Evolutionary conservation across 1,139 yeast genomes (phyloP), one percentile per base, ranked within the genome.

Genomic region (Candida neerlandica): DNA sequence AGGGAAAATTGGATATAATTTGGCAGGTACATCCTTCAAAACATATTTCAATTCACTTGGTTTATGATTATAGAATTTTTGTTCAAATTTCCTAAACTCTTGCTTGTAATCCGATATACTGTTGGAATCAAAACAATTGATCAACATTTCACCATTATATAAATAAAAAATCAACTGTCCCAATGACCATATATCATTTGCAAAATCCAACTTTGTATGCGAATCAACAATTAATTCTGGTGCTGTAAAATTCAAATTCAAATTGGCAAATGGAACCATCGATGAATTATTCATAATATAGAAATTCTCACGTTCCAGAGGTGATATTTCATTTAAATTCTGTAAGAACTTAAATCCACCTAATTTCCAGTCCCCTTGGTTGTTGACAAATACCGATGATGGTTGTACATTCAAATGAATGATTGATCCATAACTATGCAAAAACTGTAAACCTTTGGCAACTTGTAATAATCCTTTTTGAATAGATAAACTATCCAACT

Each of bases 331-430:
- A 55, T 66, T 77, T 47, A 82, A 58, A 50, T 78, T 79, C 40
- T 85, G 86, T 26, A 89, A 65, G 58, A 86, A 86, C 45, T 80
- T 80, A 55, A 88, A 78, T 0, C 98, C 97, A 7, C 87, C 80
- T 2, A 94, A 66, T 66, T 92, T 94, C 98, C 98, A 95, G 67
- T 94, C 99, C 1, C 96, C 95, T 57, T 87, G 91, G 39, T 82
- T 85, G 56, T 88, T 92, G 23, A 94, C 78, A 52, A 86, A 80
- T 0, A 94, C 75, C 0, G 96, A 82, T 12, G 80, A 72, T 0
- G 99, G 99, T 55, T 85, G 86, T 30, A 95, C 59, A 57, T 91
- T 89, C 57, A 88, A 69, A 68, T 92, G 97, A 14, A 89, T 86
- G 30, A 84, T 80, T 16, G 84, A 79, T 26, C 96, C 89, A 51